Conservation (phyloP, 192 early-diverging fungal species). For the Gorgonomyces haynaldii region DNA sequence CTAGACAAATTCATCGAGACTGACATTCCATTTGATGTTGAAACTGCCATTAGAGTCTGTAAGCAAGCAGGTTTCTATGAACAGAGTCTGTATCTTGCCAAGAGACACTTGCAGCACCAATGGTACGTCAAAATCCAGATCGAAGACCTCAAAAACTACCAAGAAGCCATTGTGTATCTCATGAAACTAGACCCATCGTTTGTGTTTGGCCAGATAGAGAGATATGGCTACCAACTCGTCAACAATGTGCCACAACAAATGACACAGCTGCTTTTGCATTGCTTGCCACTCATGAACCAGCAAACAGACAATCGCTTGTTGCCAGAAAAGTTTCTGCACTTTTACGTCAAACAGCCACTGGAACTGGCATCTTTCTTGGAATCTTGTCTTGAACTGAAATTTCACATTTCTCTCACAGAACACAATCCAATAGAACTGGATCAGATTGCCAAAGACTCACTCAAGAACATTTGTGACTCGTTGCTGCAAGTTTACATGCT, state of each 20-base stretch:
- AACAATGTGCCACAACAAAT: slow-evolving; percentile 31
- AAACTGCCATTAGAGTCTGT: slow-evolving; percentile 89
- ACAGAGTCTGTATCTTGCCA: slow-evolving; percentile 84
- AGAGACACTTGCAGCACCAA: slow-evolving; percentile 69
- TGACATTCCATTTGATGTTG: slow-evolving; percentile 69
- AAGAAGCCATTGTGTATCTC: slow-evolving; percentile 67
- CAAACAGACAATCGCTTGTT: slow-evolving; percentile 5
- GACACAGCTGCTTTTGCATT: slow-evolving; percentile 33
- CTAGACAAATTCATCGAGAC: slow-evolving; percentile 83
- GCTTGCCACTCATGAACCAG: too few species aligned
- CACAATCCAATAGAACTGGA: slow-evolving; percentile 27
- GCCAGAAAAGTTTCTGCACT: slow-evolving; percentile 31
- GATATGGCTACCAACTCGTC: slow-evolving; percentile 36
- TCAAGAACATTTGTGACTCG: slow-evolving; percentile 77
- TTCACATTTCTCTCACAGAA: slow-evolving; percentile 20
- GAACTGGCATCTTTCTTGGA: slow-evolving; percentile 79
- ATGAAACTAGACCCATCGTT: slow-evolving; percentile 18
- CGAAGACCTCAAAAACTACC: slow-evolving; percentile 74
- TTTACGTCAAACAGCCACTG: slow-evolving; percentile 75
- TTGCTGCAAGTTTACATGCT: slow-evolving; percentile 82
- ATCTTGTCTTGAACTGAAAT: slow-evolving; percentile 64
- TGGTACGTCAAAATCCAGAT: slow-evolving; percentile 81
- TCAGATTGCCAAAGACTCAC: slow-evolving; percentile 31
- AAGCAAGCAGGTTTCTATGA: slow-evolving; percentile 79
- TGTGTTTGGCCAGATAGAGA: slow-evolving; percentile 13